Evolutionary conservation across 2,329 filamentous ascomycete genomes (phyloP).

Genomic region (Geoglossum cookeanum): DNA sequence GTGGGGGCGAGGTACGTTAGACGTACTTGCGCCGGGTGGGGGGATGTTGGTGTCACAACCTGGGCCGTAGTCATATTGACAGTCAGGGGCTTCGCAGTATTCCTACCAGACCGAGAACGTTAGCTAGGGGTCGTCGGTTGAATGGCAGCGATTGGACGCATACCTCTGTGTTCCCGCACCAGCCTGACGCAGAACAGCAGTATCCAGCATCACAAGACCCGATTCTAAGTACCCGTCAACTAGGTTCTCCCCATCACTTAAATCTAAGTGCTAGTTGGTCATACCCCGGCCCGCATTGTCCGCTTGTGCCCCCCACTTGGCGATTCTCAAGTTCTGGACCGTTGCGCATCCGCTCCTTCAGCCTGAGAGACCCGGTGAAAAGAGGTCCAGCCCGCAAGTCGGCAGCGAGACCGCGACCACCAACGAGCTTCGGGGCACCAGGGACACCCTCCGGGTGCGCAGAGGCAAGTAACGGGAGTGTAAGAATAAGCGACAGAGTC

Average conservation of each 20-base stretch:
- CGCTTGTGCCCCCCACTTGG: not conserved
- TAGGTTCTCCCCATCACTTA: not conserved
- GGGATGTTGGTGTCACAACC: constrained; percentile 39
- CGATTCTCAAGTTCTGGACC: not conserved
- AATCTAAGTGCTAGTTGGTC: not conserved
- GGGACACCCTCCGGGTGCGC: not conserved
- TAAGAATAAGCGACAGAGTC: no score
- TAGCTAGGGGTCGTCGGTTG: not conserved
- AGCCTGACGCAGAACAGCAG: not conserved
- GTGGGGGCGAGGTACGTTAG: constrained; percentile 30
- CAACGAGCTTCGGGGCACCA: not conserved
- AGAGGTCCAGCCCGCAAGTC: not conserved
- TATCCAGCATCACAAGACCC: not conserved
- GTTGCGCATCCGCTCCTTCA: not conserved
- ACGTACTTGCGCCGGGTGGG: constrained; percentile 36
- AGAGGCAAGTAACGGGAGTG: not conserved
- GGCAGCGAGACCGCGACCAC: not conserved
- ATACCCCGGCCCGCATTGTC: not conserved
- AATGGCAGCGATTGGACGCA: not conserved
- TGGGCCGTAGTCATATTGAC: constrained; percentile 40
- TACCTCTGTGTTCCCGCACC: not conserved
- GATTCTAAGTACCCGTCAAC: not conserved
- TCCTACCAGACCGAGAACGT: constrained; percentile 14
- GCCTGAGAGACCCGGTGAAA: not conserved
- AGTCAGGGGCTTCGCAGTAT: constrained; percentile 43